Evolutionary conservation across 2,329 filamentous ascomycete genomes (phyloP), one percentile per base, ranked within the genome.

Genomic region (Falciphora oryzae): DNA sequence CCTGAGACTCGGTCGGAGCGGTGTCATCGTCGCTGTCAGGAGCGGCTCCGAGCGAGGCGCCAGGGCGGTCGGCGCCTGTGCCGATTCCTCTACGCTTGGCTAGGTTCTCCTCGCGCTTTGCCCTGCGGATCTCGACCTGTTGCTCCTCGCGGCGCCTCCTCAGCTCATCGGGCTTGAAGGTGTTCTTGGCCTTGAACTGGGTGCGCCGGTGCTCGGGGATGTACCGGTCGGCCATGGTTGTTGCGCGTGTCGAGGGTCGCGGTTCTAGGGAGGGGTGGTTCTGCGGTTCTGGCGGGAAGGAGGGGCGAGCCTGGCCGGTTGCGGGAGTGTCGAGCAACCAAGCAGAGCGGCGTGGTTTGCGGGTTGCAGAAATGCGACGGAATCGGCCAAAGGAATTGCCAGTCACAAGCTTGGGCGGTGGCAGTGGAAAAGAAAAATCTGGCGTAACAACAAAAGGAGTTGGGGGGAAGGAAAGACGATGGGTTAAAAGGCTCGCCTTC

Each of bases 141-240:
- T 97, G 93, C 81, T 99, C 95, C 79, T 99, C 95, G 76, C 95
- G 95, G 77, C 95, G 95, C 75, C 95, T 93, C 77, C 95, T 92
- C 70, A 99, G 89, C 83, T 99, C 95, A 78, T 99, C 95, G 73
- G 94, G 94, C 88, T 97, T 97, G 86, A 99, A 98, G 75, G 92
- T 92, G 81, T 92, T 94, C 87, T 97, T 97, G 65, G 95, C 95
- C 90, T 99, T 99, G 89, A 97, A 99, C 83, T 97, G 93, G 70
- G 92, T 97, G 77, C 95, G 93, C 79, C 95, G 93, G 85, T 99
- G 95, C 84, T 99, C 95, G 78, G 95, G 95, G 75, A 99, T 99
- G 84, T 97, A 99, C 75, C 95, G 92, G 79, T 99, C 95, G 79
- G 95, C 91, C 95, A 99, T 99, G 81, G 73, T 89, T 78, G 76